Evolutionary conservation across 441 rosid genomes (phyloP), one percentile per base, ranked within the genome.

Genomic region (Aquilaria agallochum): DNA sequence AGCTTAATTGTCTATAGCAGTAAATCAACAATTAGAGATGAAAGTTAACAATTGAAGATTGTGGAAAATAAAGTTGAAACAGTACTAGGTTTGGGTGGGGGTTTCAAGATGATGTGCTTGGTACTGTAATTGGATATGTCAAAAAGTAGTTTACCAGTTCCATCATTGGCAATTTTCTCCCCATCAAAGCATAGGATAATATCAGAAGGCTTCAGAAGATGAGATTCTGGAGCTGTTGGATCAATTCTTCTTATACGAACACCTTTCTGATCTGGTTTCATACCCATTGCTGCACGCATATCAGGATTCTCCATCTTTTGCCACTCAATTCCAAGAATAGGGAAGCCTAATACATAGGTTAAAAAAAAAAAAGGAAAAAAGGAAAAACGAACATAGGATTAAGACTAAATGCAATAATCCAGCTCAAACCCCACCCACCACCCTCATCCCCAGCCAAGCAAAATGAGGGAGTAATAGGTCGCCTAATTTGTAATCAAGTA

Each of bases 301-400:
- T 87, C 95, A 14, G 97, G 96, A 75, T 94, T 94, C 68, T 94
- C 99, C 96, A 94, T 94, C 73, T 91, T 94, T 82, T 94, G 99
- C 99, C 99, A 94, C 78, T 89, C 92, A 76, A 94, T 77, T 30
- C 96, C 97, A 66, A 94, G 90, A 65, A 82, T 70, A 9, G 99
- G 97, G 68, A 94, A 89, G 31, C 97, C 99, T 94, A 61, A 45
- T 50, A 68, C 1, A 40, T 51, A 60, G 20, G 56, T 15, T 31
- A 50, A 65, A 70, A 40, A 32, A 48, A 13, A 11, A 48, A 27
- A 12, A 62, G 31, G 62, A 60, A 12, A 33, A 10, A 52, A 55
- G 36, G n/a, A 15, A 46, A 2, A 53, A 45, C 0, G 20, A 20
- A 20, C 20, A 20, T 20, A 20, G 20, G 20, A 20, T 20, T 20